A percentile compares a stretch with the other conserved stretches of the same genome.
These are phyloP conservation scores for Mycocalia duriaeana DNA, from an alignment of 1,284 basidiomycete species.

Conservation along the genomic window DNA sequence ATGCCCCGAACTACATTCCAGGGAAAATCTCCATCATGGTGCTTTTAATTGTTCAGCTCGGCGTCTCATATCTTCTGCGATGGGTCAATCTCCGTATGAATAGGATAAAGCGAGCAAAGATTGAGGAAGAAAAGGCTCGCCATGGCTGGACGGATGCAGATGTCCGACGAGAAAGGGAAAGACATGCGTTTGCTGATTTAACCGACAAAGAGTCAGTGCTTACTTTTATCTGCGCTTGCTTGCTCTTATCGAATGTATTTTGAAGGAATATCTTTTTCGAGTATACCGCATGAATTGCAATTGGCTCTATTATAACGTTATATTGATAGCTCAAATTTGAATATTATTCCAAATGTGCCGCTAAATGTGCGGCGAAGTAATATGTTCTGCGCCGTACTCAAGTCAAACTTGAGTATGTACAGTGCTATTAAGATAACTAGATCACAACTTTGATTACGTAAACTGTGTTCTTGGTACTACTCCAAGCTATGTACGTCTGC, in stretches of 20 bases:
- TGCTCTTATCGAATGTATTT: not conserved
- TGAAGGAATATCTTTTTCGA: conserved; percentile 41
- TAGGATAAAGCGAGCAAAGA: conserved; percentile 36
- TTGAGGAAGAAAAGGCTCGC: conserved; percentile 40
- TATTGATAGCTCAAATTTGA: too few species aligned
- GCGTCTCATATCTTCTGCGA: conserved; percentile 45
- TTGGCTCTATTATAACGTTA: too few species aligned
- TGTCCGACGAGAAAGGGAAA: conserved; percentile 49
- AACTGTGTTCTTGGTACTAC: too few species aligned
- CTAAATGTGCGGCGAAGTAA: too few species aligned
- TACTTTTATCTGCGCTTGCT: not conserved
- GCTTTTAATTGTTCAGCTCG: conserved; percentile 49
- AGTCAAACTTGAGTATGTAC: too few species aligned
- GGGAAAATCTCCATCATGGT: conserved; percentile 61
- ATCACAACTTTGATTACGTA: too few species aligned
- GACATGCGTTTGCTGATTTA: conserved; percentile 57
- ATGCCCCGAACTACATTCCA: conserved; percentile 58
- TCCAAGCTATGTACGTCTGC: too few species aligned
- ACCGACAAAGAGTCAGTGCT: conserved; percentile 54
- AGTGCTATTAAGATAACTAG: too few species aligned
- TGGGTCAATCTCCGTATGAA: conserved; percentile 57
- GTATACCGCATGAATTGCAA: conserved; percentile 41
- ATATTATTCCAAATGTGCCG: too few species aligned
- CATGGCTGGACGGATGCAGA: conserved; percentile 56
- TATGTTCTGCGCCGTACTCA: too few species aligned